Conservation (phyloP, 2,329 filamentous ascomycete species). For the Aurifilum marmelostoma region DNA sequence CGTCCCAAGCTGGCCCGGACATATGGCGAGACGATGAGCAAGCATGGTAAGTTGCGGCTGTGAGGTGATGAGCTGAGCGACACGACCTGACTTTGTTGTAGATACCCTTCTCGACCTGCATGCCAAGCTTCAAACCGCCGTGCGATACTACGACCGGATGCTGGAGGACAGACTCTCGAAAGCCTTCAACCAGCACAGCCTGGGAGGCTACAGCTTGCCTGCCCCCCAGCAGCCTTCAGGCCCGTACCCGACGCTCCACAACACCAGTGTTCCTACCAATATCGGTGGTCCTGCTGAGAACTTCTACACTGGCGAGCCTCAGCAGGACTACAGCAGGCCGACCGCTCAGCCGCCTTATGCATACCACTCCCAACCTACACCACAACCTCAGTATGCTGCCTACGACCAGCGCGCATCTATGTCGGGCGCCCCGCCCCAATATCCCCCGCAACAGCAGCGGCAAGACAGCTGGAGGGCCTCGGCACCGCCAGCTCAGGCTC, state of each 20-base stretch:
- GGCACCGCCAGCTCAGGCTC: conserved; percentile 41
- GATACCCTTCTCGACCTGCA: conserved; percentile 93
- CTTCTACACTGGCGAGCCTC: conserved; percentile 75
- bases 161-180: conserved; percentile 92
- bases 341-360: conserved; percentile 57
- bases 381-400: conserved; percentile 47
- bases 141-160: conserved; percentile 98
- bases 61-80: not conserved
- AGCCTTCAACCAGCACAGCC: conserved; percentile 81
- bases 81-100: conserved; percentile 51
- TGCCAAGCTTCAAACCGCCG: conserved; percentile 92
- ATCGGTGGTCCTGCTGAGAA: conserved; percentile 66
- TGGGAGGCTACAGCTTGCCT: conserved; percentile 66
- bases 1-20: conserved; percentile 92
- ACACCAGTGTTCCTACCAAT: conserved; percentile 52
- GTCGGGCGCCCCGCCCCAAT: conserved; percentile 47
- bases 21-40: conserved; percentile 99
- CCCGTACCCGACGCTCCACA: conserved; percentile 73
- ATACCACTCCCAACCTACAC: conserved; percentile 49
- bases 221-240: conserved; percentile 56
- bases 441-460: conserved; percentile 48
- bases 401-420: conserved; percentile 49
- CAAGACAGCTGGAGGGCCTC: conserved; percentile 56
- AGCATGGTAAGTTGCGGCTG: conserved; percentile 72
- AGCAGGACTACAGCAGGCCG: conserved; percentile 49